Percentiles rank a stretch among this genome's conserved stretches.
Conservation (phyloP, 179 eudicot species). For the Drosera spatulata region DNA sequence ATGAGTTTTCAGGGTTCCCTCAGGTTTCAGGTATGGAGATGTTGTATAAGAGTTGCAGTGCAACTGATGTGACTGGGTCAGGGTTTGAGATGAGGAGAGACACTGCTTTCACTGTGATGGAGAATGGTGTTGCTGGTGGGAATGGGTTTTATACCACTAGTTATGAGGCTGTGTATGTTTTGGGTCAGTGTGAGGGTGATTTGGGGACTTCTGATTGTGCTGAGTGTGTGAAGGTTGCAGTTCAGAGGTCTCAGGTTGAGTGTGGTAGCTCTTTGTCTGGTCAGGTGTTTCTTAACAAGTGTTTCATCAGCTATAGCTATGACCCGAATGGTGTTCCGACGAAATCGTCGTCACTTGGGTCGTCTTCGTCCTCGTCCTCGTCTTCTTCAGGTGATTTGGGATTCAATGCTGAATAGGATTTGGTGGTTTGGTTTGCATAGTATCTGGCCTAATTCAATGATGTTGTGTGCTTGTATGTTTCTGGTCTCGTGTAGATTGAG, state of each 20-base stretch:
- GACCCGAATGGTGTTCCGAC: slow-evolving; percentile 59
- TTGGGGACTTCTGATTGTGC: slow-evolving; percentile 64
- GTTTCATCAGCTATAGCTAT: slow-evolving; percentile 65
- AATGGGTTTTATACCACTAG: slow-evolving; percentile 56
- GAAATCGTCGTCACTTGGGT: slow-evolving; percentile 19
- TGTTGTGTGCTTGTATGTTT: background rate
- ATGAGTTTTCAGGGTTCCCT: slow-evolving; percentile 67
- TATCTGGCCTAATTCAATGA: background rate
- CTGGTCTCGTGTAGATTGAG: background rate
- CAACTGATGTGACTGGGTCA: slow-evolving; percentile 33
- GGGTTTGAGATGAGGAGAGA: slow-evolving; percentile 73
- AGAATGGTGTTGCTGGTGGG: slow-evolving; percentile 38
- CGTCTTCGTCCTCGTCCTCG: slow-evolving; percentile 2
- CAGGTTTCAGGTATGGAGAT: slow-evolving; percentile 68
- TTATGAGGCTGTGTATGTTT: slow-evolving; percentile 47
- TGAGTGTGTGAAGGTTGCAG: slow-evolving; percentile 65
- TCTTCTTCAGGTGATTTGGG: slow-evolving; percentile 33
- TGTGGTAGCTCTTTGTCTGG: slow-evolving; percentile 74
- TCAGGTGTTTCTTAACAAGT: slow-evolving; percentile 75
- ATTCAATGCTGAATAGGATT: background rate
- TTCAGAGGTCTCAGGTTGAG: slow-evolving; percentile 74
- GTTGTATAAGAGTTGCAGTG: slow-evolving; percentile 59
- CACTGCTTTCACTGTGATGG: slow-evolving; percentile 49
- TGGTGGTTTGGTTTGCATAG: slow-evolving; percentile 3
- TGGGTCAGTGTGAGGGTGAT: slow-evolving; percentile 91